Evolutionary conservation across 225 moss, liverwort and hornwort species (phyloP), one percentile per base, ranked within the genome.

Genomic region (Marchantia polymorpha): DNA sequence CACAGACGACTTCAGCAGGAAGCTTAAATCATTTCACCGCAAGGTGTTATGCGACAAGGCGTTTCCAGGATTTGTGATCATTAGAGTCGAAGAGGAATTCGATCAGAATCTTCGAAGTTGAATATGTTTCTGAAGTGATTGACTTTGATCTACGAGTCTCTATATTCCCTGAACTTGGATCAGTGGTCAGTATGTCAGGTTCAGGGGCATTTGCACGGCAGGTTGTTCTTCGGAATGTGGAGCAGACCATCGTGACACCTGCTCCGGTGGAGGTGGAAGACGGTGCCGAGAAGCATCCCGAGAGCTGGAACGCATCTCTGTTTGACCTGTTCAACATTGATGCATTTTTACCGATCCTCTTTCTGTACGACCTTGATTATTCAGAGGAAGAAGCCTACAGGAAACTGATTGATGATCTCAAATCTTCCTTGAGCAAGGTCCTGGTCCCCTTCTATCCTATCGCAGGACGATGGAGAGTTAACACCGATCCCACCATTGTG

Each of bases 321-420:
- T 69, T 30, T 46, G 69, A 69, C 39, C 69, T 69, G 69, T 69
- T 69, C 69, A 69, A 69, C 15, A 69, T 69, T 20, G 69, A 69
- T 22, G 31, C 69, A 22, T 69, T 69, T 46, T 14, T 69, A 30
- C 69, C 69, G 11, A 46, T 69, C 12, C 69, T 69, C 14, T 69
- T 69, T 20, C 13, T 69, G 31, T 69, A 69, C 31, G 22, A 69
- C 1, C 69, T 69, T 27, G 69, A 30, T 14, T 12, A 39, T 30
- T 6, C 14, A 13, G 46, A 30, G 8, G 20, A 69, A 13, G 69
- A 69, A 12, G 31, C 14, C 31, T 69, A 69, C 46, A 30, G 8
- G 7, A 69, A 30, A 30, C 39, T 69, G 30, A 20, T 69, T 12
- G 31, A 69, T 12, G 69, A 8, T 13, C 27, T 39, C 31, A 69